Conservation (phyloP, 306 rosid species). For the Cucurbita pepo region DNA sequence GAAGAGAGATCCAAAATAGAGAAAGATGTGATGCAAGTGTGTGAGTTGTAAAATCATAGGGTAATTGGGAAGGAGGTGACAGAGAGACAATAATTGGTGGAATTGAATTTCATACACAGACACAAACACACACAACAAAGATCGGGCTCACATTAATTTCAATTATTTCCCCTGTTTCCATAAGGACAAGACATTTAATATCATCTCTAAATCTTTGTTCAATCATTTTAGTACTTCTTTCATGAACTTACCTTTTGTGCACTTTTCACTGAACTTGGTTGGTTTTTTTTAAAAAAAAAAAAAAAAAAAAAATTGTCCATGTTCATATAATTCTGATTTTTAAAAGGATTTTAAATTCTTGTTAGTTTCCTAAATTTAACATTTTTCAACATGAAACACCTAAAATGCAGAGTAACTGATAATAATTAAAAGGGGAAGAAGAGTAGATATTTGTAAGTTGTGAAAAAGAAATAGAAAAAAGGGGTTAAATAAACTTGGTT, state of each 20-base stretch:
- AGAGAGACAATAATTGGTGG: background rate
- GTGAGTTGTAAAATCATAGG: background rate
- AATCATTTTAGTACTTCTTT: background rate
- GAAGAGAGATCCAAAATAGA: background rate
- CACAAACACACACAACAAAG: background rate
- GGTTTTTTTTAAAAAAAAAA: too few relatives aligned
- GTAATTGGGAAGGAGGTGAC: background rate
- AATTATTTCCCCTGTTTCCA: background rate
- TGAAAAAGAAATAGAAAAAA: background rate
- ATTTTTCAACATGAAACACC: background rate
- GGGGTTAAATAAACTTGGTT: background rate
- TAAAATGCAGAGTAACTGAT: background rate
- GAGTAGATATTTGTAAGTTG: background rate
- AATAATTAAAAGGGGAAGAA: background rate
- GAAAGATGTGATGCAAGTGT: background rate
- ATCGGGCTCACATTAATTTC: background rate
- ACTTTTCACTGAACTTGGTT: too few relatives aligned
- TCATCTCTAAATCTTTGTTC: background rate
- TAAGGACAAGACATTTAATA: background rate
- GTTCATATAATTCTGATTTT: too few relatives aligned
- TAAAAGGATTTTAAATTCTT: too few relatives aligned
- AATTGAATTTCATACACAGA: background rate
- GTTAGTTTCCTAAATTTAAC: too few relatives aligned
- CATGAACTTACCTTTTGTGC: too few relatives aligned
- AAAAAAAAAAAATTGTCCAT: too few relatives aligned